Conservation (phyloP, 208 protist species). For the Tritrichomonas musculus region DNA sequence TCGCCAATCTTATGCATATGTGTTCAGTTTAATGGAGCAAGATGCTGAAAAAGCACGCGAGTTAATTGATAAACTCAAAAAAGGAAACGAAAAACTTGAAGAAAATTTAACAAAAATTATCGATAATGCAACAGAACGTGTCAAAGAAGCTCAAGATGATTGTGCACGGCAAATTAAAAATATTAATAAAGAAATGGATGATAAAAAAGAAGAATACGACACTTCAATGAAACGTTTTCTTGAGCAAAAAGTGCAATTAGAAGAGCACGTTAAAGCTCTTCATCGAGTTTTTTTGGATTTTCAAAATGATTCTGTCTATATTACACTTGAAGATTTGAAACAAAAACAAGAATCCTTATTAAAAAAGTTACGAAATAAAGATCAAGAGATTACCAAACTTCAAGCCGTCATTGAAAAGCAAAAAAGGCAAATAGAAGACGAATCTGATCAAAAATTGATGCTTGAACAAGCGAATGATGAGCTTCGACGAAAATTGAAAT, state of each 20-base stretch:
- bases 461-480: background rate
- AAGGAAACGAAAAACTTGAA: background rate
- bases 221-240: constrained; percentile 29
- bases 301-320: constrained; percentile 24
- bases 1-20: background rate
- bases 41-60: background rate
- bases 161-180: background rate
- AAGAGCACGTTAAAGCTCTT: constrained; percentile 31
- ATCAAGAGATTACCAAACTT: background rate
- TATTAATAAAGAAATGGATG: background rate
- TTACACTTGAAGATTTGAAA: constrained; percentile 19
- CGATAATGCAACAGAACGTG: background rate
- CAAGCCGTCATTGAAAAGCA: background rate
- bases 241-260: constrained; percentile 7
- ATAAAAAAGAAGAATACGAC: constrained; percentile 33
- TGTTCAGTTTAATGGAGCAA: background rate
- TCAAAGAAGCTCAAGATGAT: background rate
- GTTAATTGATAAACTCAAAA: background rate
- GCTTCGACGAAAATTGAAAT: background rate
- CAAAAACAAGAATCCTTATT: background rate
- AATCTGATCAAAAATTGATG: background rate
- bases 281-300: constrained; percentile 12
- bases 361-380: background rate
- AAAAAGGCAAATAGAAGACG: constrained; percentile 1
- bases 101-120: constrained; percentile 29